These are phyloP conservation scores for Fennellomyces sp. DNA, from an alignment of 371 early-diverging fungal species.

Conservation along the genomic window DNA sequence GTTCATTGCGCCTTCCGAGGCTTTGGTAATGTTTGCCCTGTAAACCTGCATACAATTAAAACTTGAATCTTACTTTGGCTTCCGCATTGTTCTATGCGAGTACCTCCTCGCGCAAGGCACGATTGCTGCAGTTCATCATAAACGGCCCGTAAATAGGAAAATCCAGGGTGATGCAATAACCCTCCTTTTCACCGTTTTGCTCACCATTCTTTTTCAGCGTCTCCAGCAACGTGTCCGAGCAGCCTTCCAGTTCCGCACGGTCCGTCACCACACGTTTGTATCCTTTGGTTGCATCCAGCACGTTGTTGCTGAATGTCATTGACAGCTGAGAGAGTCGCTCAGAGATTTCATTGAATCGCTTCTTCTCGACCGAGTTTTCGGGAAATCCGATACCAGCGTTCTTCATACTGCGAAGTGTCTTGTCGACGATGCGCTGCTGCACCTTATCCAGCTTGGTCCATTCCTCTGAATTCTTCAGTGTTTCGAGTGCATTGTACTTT, in stretches of 20 bases:
- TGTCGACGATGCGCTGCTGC: conserved; percentile 64
- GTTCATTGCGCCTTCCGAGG: conserved; percentile 54
- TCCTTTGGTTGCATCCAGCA: conserved; percentile 67
- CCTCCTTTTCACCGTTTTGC: conserved; percentile 46
- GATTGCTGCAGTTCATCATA: conserved; percentile 67
- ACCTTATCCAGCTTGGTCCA: conserved; percentile 52
- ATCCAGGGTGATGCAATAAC: conserved; percentile 67
- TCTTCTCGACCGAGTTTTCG: conserved; percentile 51
- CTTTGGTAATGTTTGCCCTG: conserved; percentile 58
- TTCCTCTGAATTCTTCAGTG: conserved; percentile 37
- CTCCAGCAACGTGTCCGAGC: conserved; percentile 51
- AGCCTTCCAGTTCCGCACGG: conserved; percentile 52
- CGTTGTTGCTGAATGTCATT: conserved; percentile 60
- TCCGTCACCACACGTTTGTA: conserved; percentile 54
- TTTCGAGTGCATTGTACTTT: conserved; percentile 58
- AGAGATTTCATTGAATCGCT: conserved; percentile 60
- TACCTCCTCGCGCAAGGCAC: conserved; percentile 61
- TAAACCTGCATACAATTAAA: conserved; percentile 43
- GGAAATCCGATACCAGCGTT: conserved; percentile 65
- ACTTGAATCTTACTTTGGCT: neutral
- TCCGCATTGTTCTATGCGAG: neutral
- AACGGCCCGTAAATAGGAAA: conserved; percentile 64
- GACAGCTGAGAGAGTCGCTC: conserved; percentile 60
- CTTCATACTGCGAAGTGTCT: conserved; percentile 58
- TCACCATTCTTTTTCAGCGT: conserved; percentile 56